phyloP scores from a whole-genome alignment of 2,329 filamentous ascomycete species.

The Penicillium crustosum region DNA sequence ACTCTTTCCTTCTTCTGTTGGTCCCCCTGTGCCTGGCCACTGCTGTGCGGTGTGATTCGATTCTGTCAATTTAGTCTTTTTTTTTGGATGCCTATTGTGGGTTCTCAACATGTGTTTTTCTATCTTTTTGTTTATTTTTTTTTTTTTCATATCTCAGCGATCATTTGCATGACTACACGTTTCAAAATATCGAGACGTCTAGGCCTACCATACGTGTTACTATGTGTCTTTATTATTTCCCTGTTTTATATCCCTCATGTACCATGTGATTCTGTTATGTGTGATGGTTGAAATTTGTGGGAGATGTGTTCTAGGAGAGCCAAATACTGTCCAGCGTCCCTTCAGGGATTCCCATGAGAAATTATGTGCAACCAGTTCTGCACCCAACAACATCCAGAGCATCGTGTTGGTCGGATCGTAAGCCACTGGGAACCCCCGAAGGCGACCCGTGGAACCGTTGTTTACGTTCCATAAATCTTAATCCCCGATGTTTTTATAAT shows the following conservation, averaged over 20 bases:
- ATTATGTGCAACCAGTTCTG: slow-evolving; percentile 14
- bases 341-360: slow-evolving; percentile 17
- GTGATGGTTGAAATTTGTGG: not conserved
- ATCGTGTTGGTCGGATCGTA: slow-evolving; percentile 3
- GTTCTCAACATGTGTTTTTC: not conserved
- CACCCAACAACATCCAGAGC: slow-evolving; percentile 10
- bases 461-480: slow-evolving; percentile 9
- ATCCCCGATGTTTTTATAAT: not conserved
- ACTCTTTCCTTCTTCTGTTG: not conserved
- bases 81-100: not conserved
- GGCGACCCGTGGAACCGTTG: slow-evolving; percentile 14
- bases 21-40: slow-evolving; percentile 1
- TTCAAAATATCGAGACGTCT: not conserved
- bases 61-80: not conserved
- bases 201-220: slow-evolving; percentile 1
- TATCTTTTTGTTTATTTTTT: not conserved
- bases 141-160: slow-evolving; percentile 9
- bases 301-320: not conserved
- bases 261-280: slow-evolving; percentile 15
- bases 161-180: slow-evolving; percentile 5
- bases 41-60: slow-evolving; percentile 14
- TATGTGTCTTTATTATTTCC: slow-evolving; percentile 6
- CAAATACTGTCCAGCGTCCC: slow-evolving; percentile 3
- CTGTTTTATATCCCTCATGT: slow-evolving; percentile 19
- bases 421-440: slow-evolving; percentile 1